Conservation (phyloP, 257 asterid genomes). For the Nicotiana tabacum region DNA sequence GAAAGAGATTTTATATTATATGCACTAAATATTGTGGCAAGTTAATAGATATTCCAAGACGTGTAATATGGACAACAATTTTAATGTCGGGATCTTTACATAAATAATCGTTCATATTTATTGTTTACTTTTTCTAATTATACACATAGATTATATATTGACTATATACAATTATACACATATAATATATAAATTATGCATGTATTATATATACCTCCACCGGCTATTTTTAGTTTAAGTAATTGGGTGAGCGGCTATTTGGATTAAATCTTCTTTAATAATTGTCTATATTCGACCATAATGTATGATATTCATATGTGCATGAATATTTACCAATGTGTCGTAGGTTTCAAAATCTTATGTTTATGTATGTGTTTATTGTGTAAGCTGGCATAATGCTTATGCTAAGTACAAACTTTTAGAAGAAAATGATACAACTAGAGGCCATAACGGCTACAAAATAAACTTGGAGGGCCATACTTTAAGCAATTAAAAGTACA, state of each 20-base stretch:
- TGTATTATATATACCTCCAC: too few species aligned
- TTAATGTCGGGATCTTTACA: not conserved
- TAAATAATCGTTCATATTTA: too few species aligned
- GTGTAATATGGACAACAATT: not conserved
- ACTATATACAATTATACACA: too few species aligned
- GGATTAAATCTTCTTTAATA: too few species aligned
- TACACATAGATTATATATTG: too few species aligned
- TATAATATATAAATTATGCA: too few species aligned
- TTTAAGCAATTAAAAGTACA: not conserved
- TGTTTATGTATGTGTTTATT: not conserved
- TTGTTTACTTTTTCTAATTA: too few species aligned
- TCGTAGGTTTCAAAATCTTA: not conserved
- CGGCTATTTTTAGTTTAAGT: too few species aligned
- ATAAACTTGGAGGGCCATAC: not conserved
- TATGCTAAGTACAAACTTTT: not conserved
- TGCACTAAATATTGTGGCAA: not conserved
- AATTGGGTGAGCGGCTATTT: too few species aligned
- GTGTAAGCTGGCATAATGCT: not conserved
- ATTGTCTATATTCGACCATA: not conserved
- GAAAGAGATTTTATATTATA: not conserved
- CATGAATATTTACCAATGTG: not conserved
- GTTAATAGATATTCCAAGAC: not conserved
- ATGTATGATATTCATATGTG: not conserved
- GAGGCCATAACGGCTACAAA: not conserved
- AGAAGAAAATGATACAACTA: not conserved